A percentile compares a stretch with the other conserved stretches of the same genome.
phyloP scores from a whole-genome alignment of 305 asterid species.

The Solanum aculeatissimum region DNA sequence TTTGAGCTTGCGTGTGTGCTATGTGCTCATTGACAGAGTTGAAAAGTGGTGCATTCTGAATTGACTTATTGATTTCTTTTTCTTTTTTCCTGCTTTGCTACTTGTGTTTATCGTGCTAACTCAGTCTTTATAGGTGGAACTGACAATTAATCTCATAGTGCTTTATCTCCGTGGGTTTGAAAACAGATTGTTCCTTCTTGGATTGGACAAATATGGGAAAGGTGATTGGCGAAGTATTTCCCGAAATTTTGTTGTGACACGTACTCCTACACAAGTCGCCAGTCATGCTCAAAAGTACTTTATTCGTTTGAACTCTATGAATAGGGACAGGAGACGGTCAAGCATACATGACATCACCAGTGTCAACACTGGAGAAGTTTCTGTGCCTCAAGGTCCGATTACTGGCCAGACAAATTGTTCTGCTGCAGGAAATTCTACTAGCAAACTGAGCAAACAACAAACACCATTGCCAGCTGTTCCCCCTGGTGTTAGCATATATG shows the following conservation, averaged over 20 bases:
- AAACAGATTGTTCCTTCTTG: conserved; percentile 72
- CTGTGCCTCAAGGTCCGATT: conserved; percentile 57
- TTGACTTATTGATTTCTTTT: not conserved
- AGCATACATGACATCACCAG: conserved; percentile 90
- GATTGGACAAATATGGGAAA: conserved; percentile 77
- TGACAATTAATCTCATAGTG: not conserved
- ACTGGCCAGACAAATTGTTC: conserved; percentile 49
- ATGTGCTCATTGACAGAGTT: not conserved
- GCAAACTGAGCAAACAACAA: conserved; percentile 32
- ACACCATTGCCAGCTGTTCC: conserved; percentile 8
- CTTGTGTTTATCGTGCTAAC: not conserved
- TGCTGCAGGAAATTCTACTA: conserved; percentile 21
- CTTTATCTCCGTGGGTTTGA: not conserved
- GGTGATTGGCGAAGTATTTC: conserved; percentile 95
- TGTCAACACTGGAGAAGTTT: conserved; percentile 47
- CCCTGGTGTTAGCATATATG: conserved; percentile 41
- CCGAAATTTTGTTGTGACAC: conserved; percentile 72
- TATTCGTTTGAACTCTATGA: conserved; percentile 78
- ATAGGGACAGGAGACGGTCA: conserved; percentile 73
- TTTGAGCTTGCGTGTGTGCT: not conserved
- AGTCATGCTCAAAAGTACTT: conserved; percentile 90
- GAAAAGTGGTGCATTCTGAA: not conserved
- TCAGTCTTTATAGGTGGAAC: not conserved
- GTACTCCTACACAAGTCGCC: conserved; percentile 92
- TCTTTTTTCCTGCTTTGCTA: not conserved